Conservation (phyloP, 169 alveolate genomes). For the Cryptosporidium sp. region DNA sequence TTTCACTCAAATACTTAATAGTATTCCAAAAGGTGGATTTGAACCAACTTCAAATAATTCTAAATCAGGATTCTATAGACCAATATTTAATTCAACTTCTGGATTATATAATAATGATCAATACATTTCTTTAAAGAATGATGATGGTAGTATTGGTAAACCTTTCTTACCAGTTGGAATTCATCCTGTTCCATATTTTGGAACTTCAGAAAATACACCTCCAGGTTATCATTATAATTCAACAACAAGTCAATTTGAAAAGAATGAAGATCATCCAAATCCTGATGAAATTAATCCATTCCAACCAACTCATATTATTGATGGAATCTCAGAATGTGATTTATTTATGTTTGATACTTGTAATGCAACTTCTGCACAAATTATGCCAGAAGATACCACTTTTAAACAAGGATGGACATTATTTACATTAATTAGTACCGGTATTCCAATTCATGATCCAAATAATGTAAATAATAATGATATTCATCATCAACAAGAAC, state of each 20-base stretch:
- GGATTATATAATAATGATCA: not conserved
- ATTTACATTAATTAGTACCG: conserved; percentile 20
- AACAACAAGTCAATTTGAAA: conserved; percentile 32
- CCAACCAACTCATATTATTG: conserved; percentile 10
- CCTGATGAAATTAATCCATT: conserved; percentile 15
- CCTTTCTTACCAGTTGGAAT: conserved; percentile 47
- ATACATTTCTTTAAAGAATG: not conserved
- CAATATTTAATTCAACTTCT: not conserved
- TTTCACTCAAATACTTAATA: conserved; percentile 13
- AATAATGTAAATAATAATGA: not conserved
- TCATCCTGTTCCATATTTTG: conserved; percentile 35
- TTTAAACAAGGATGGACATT: conserved; percentile 61
- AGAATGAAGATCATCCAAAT: not conserved
- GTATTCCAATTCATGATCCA: conserved; percentile 40
- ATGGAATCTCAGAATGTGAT: conserved; percentile 30
- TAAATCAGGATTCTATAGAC: conserved; percentile 37
- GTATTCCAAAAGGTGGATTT: conserved; percentile 47
- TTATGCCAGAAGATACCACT: not conserved
- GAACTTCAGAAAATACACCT: conserved; percentile 29
- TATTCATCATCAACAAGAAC: not conserved
- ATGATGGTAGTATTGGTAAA: too few relatives aligned
- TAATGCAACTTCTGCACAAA: conserved; percentile 19
- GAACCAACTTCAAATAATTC: conserved; percentile 37
- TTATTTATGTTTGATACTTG: conserved; percentile 45
- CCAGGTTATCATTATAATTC: conserved; percentile 11